Percentiles rank a stretch among this genome's conserved stretches.
These are phyloP conservation scores for Neonectria magnoliae DNA, from an alignment of 2,329 filamentous ascomycete species.

Conservation along the genomic window DNA sequence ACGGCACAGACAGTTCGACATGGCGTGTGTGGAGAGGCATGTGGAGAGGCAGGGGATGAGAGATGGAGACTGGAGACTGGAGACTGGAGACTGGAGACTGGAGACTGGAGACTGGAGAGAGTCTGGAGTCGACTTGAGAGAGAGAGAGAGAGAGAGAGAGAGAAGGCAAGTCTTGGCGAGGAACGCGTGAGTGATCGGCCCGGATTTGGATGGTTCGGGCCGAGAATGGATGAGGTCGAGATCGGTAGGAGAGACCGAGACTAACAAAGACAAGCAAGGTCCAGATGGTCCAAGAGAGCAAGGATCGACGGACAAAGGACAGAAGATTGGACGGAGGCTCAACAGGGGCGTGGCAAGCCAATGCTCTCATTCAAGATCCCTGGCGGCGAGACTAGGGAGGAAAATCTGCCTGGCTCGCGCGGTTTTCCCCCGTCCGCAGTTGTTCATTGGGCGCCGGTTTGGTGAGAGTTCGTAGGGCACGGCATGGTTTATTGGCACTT, in stretches of 20 bases:
- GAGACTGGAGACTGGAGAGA: neutral
- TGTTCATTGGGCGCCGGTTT: neutral
- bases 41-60: neutral
- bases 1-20: neutral
- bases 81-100: neutral
- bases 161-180: neutral
- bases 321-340: neutral
- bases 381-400: neutral
- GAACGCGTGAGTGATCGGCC: neutral
- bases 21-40: neutral
- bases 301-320: neutral
- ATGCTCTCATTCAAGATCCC: neutral
- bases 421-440: neutral
- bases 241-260: neutral
- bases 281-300: too few relatives aligned
- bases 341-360: neutral
- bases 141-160: neutral
- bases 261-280: neutral
- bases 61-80: neutral
- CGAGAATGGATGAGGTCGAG: slow-evolving; percentile 5
- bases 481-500: neutral
- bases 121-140: neutral
- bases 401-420: neutral
- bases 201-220: slow-evolving; percentile 11
- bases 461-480: neutral